Percentiles rank a stretch among this genome's conserved stretches.
Conservation (phyloP, 192 early-diverging fungal species). For the Mortierella antarctica region DNA sequence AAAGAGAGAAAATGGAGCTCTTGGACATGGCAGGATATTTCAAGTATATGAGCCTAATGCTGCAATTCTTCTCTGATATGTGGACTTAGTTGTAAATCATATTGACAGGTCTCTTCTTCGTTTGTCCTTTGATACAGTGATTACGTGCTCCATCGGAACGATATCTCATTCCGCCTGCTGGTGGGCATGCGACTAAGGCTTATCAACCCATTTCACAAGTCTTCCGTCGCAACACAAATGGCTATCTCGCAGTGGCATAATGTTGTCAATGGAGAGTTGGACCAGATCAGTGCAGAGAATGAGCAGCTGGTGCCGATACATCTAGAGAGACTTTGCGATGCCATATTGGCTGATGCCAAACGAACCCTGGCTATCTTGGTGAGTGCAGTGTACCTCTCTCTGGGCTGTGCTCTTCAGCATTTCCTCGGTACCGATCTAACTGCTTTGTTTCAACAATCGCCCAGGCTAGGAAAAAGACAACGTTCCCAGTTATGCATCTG, state of each 20-base stretch:
- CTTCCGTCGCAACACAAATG: conserved; percentile 28
- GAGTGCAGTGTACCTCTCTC: not conserved
- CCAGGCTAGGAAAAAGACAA: conserved; percentile 30
- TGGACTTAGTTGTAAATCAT: not conserved
- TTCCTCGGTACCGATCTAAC: not conserved
- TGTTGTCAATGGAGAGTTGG: conserved; percentile 57
- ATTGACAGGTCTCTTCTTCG: not conserved
- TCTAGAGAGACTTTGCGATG: conserved; percentile 50
- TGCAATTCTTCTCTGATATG: conserved; percentile 7
- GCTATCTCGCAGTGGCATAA: conserved; percentile 59
- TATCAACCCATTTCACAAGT: conserved; percentile 25
- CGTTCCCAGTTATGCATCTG: conserved; percentile 33
- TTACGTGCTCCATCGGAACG: conserved; percentile 59
- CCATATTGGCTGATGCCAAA: conserved; percentile 11
- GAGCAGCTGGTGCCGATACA: conserved; percentile 44
- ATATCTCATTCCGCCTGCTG: conserved; percentile 63
- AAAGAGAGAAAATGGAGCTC: conserved; percentile 53
- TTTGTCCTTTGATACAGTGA: conserved; percentile 41
- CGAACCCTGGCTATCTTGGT: conserved; percentile 34
- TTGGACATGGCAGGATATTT: conserved; percentile 58
- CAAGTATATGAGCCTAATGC: conserved; percentile 38
- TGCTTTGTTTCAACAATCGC: not conserved
- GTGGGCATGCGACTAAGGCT: conserved; percentile 58
- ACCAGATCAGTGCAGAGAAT: conserved; percentile 55
- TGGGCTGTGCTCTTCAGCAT: not conserved